Percentiles rank a stretch among this genome's conserved stretches.
phyloP scores from a whole-genome alignment of 1,284 basidiomycete species.

The Ceratobasidium papillatum region DNA sequence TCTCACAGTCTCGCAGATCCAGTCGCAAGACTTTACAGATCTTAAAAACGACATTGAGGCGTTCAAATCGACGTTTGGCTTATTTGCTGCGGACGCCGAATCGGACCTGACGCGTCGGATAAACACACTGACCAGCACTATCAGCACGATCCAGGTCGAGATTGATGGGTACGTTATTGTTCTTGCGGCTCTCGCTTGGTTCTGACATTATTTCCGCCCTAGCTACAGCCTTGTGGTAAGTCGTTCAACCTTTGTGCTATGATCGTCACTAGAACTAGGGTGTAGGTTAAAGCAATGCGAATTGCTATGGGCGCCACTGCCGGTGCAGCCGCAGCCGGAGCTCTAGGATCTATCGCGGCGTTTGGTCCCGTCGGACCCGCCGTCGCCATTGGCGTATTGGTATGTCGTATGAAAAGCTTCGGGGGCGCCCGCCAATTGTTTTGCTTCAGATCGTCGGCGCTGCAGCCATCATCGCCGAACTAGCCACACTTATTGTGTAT shows the following conservation, averaged over 20 bases:
- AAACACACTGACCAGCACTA: not conserved
- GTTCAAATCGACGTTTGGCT: not conserved
- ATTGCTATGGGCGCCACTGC: constrained; percentile 18
- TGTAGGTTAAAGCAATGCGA: constrained; percentile 1
- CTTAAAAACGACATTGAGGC: constrained; percentile 16
- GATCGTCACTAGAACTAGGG: not conserved
- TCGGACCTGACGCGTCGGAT: not conserved
- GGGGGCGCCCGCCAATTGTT: not conserved
- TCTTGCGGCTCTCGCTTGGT: not conserved
- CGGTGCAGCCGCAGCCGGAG: not conserved
- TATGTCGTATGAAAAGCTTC: not conserved
- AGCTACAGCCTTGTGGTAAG: not conserved
- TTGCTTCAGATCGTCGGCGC: constrained; percentile 2
- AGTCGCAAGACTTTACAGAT: constrained; percentile 15
- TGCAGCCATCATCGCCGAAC: not conserved
- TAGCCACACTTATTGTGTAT: not conserved
- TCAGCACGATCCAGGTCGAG: not conserved
- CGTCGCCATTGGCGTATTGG: not conserved
- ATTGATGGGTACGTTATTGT: constrained; percentile 1
- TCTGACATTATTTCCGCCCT: not conserved
- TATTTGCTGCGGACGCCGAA: not conserved
- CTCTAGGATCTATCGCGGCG: not conserved
- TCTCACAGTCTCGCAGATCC: not conserved
- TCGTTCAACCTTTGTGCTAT: not conserved
- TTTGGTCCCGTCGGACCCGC: constrained; percentile 5